Percentiles rank a stretch among this genome's conserved stretches.
Evolutionary conservation across 805 yeast species (phyloP).

Genomic region (Saturnispora zaruensis): DNA sequence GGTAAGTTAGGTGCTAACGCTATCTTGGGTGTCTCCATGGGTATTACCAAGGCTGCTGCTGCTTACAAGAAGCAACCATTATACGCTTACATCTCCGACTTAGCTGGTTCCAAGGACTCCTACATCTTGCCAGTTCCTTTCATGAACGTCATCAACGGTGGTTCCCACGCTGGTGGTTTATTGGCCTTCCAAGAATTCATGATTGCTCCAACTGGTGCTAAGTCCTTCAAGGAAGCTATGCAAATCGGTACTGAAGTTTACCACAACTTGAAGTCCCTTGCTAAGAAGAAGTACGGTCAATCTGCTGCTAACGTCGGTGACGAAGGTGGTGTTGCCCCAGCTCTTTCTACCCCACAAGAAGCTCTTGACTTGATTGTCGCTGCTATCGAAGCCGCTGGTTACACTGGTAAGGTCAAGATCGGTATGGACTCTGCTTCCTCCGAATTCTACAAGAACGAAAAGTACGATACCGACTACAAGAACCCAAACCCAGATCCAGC

Average conservation of each 20-base stretch:
- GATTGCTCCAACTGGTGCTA: slow-evolving; percentile 94
- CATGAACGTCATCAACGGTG: slow-evolving; percentile 99
- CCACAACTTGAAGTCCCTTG: slow-evolving; percentile 88
- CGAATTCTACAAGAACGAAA: slow-evolving; percentile 94
- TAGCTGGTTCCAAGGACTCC: slow-evolving; percentile 70
- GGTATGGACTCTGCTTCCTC: slow-evolving; percentile 97
- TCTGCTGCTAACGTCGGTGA: slow-evolving; percentile 99
- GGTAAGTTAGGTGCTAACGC: slow-evolving; percentile 98
- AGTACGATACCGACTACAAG: slow-evolving; percentile 97
- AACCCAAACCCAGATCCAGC: slow-evolving; percentile 86
- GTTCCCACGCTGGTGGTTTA: slow-evolving; percentile 99
- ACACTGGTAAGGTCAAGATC: slow-evolving; percentile 84
- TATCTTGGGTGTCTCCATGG: slow-evolving; percentile 94
- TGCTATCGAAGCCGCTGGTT: slow-evolving; percentile 91
- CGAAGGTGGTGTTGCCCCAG: slow-evolving; percentile 99
- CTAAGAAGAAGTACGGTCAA: slow-evolving; percentile 94
- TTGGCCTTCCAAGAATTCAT: slow-evolving; percentile 98
- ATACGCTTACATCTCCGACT: slow-evolving; percentile 81
- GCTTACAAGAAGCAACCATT: slow-evolving; percentile 91
- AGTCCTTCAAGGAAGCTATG: slow-evolving; percentile 87
- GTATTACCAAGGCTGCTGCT: slow-evolving; percentile 97
- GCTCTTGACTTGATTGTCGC: slow-evolving; percentile 89
- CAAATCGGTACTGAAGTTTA: slow-evolving; percentile 97
- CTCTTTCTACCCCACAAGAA: slow-evolving; percentile 89
- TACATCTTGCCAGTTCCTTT: slow-evolving; percentile 97